Percentiles rank a stretch among this genome's conserved stretches.
Evolutionary conservation across 768 basidiomycete genomes (phyloP).

Genomic region (Boletales sp.): DNA sequence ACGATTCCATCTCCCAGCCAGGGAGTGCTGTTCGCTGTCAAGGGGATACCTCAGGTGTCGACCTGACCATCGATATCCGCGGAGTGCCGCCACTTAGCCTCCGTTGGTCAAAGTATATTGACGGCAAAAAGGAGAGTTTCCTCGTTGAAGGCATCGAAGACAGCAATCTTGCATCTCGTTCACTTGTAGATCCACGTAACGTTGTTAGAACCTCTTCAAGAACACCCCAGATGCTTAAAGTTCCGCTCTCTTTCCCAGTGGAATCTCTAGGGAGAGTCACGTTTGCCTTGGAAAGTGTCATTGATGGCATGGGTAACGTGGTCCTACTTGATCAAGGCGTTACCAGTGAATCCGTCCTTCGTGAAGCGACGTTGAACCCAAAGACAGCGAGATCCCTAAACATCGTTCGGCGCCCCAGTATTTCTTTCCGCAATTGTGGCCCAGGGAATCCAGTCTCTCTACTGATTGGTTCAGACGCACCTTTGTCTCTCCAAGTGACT

Average conservation of each 20-base stretch:
- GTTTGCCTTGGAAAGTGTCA: slow-evolving; percentile 75
- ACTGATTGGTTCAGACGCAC: slow-evolving; percentile 64
- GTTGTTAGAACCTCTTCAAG: slow-evolving; percentile 20
- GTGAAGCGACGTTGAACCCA: slow-evolving; percentile 33
- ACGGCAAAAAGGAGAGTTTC: slow-evolving; percentile 64
- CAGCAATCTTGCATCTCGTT: slow-evolving; percentile 36
- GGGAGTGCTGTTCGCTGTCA: slow-evolving; percentile 58
- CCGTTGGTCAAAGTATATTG: slow-evolving; percentile 69
- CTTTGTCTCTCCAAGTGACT: slow-evolving; percentile 49
- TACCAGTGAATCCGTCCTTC: slow-evolving; percentile 14
- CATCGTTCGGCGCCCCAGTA: slow-evolving; percentile 66
- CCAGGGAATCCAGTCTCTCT: slow-evolving; percentile 67
- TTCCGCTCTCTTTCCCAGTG: slow-evolving; percentile 66
- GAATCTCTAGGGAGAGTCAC: slow-evolving; percentile 63
- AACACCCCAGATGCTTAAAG: slow-evolving; percentile 53
- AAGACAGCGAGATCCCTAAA: slow-evolving; percentile 58
- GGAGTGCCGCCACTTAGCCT: slow-evolving; percentile 78
- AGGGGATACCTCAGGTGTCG: slow-evolving; percentile 56
- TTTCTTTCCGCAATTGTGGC: slow-evolving; percentile 73
- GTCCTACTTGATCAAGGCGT: slow-evolving; percentile 43
- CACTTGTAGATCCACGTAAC: slow-evolving; percentile 22
- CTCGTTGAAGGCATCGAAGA: slow-evolving; percentile 83
- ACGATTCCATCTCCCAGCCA: slow-evolving; percentile 32
- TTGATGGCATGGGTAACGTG: slow-evolving; percentile 79
- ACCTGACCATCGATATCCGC: slow-evolving; percentile 59